Evolutionary conservation across 495 filamentous ascomycete species (phyloP), one percentile per base, ranked within the genome.

Genomic region (Aspergillus heteromorphus): DNA sequence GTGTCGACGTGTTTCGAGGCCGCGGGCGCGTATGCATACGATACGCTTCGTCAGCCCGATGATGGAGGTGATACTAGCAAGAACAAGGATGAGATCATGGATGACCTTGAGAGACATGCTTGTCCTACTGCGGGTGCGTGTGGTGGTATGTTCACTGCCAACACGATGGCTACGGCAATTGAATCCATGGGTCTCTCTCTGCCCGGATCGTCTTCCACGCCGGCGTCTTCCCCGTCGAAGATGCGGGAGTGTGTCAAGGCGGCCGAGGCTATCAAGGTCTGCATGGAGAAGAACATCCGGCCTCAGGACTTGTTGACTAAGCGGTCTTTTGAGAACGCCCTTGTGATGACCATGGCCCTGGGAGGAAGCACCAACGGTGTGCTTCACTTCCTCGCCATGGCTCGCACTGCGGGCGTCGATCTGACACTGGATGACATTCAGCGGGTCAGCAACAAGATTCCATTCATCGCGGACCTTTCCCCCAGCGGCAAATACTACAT

Each of bases 111-210:
- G 70, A 78, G 76, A 42, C 77, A 96, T 59, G 85, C 92, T 4
- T 97, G 93, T 68, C 93, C 93, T 20, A 91, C 89, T 13, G 84
- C 88, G 13, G 92, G 92, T 29, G 92, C 91, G n/a, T 98, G 93
- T 62, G 93, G 93, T 58, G 93, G 93, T 45, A 98, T 86, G 84
- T 98, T 89, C 82, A 98, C 93, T 2, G 93, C 93, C 51, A 98
- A 98, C 69, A 97, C 93, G 2, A 96, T 98, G 92, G 88, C 90
- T 5, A 95, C 91, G 0, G 91, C 91, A 13, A 91, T 98, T 58
- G 93, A 98, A 69, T 88, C 91, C 7, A 95, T 98, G 89, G 93
- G 93, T 49, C 79, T 98, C 19, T 84, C 84, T 2, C 78, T 97
- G 14, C 92, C 93, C 0, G 92, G 92, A 9, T 96, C 90, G 1